phyloP scores from a whole-genome alignment of 441 rosid genomes.

The Hura crepitans region DNA sequence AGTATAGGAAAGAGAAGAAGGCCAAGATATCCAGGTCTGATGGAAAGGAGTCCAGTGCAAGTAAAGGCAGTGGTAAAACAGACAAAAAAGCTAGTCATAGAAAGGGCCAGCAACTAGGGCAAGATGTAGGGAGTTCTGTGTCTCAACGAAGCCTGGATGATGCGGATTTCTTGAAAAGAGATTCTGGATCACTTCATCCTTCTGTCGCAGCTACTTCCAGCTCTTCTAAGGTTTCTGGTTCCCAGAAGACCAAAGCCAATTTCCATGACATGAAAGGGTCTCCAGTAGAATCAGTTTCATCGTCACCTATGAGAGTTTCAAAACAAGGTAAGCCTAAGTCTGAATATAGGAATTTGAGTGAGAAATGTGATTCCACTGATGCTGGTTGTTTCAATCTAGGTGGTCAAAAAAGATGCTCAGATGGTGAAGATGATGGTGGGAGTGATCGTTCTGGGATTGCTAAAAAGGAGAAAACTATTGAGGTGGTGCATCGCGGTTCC shows the following conservation, averaged over 20 bases:
- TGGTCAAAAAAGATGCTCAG: constrained; percentile 47
- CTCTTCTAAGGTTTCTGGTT: constrained; percentile 89
- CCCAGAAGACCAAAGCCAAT: constrained; percentile 60
- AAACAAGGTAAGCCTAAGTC: constrained; percentile 45
- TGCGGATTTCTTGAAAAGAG: constrained; percentile 47
- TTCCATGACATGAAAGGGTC: constrained; percentile 75
- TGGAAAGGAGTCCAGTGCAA: constrained; percentile 55
- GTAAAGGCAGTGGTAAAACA: constrained; percentile 47
- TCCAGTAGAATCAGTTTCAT: constrained; percentile 91
- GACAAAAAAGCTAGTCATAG: constrained; percentile 50
- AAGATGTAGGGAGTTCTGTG: constrained; percentile 35
- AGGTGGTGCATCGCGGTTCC: constrained; percentile 40
- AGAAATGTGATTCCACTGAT: constrained; percentile 46
- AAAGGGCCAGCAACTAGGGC: constrained; percentile 37
- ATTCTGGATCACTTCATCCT: constrained; percentile 46
- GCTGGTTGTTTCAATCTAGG: constrained; percentile 37
- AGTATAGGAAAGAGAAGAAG: constrained; percentile 56
- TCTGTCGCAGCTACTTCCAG: constrained; percentile 75
- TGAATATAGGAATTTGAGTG: constrained; percentile 34
- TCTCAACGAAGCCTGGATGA: constrained; percentile 50
- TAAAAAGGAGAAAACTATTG: constrained; percentile 36
- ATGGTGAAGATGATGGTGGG: constrained; percentile 59
- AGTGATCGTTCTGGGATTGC: constrained; percentile 55
- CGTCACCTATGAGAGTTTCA: constrained; percentile 72
- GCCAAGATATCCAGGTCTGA: constrained; percentile 47